Conservation (phyloP, 768 basidiomycete genomes). For the Obba rivulosa region DNA sequence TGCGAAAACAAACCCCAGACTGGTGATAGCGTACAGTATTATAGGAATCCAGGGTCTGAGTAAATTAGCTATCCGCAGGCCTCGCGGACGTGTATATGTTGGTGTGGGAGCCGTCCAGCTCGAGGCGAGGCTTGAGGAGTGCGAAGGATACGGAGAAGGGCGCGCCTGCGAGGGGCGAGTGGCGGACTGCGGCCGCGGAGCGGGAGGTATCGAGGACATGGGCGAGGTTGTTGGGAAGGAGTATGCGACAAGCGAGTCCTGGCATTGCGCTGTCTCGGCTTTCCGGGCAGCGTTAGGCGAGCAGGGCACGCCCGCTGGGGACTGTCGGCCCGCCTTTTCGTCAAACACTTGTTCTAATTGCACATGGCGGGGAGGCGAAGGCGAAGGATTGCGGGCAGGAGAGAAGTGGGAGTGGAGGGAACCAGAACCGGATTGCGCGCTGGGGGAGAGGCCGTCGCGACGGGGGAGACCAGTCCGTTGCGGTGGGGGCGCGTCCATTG, state of each 20-base stretch:
- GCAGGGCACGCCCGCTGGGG: not conserved
- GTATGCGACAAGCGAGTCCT: constrained; percentile 6
- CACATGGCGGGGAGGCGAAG: not conserved
- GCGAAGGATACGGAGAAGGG: constrained; percentile 4
- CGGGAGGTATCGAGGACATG: constrained; percentile 10
- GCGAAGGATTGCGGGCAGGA: not conserved
- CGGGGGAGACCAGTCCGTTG: constrained; percentile 19
- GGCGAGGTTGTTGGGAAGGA: constrained; percentile 7
- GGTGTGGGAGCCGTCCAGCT: constrained; percentile 11
- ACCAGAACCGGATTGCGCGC: constrained; percentile 6
- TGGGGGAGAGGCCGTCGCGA: constrained; percentile 5
- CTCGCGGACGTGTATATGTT: constrained; percentile 25
- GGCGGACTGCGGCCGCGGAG: constrained; percentile 7
- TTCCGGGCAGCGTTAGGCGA: not conserved
- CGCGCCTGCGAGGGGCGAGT: constrained; percentile 12
- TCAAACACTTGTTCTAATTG: not conserved
- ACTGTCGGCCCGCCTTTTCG: constrained; percentile 17
- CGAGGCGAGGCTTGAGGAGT: constrained; percentile 5
- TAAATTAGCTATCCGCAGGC: constrained; percentile 51
- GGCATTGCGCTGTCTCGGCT: not conserved
- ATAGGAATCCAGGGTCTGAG: constrained; percentile 75
- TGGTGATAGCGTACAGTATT: constrained; percentile 72
- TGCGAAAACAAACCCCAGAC: constrained; percentile 71
- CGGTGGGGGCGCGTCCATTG: constrained; percentile 17
- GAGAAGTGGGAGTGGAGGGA: constrained; percentile 5